Evolutionary conservation across 2,329 filamentous ascomycete genomes (phyloP).

Genomic region (Conoideocrella luteorostrata): DNA sequence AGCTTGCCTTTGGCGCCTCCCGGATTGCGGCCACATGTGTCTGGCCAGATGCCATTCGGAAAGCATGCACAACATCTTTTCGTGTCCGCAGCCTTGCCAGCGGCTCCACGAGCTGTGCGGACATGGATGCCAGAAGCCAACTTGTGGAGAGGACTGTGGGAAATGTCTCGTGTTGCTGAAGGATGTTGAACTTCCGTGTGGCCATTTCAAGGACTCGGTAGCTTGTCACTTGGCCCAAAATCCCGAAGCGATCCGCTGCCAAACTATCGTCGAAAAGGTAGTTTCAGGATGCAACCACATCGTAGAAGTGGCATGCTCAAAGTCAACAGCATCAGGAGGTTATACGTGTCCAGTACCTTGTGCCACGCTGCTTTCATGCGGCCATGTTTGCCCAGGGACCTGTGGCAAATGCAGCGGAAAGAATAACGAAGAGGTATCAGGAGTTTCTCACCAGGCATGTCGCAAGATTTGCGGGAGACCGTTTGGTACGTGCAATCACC

Average conservation of each 20-base stretch:
- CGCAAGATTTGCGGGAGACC: conserved; percentile 39
- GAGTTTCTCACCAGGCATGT: conserved; percentile 41
- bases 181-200: conserved; percentile 1
- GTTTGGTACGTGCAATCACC: conserved; percentile 50
- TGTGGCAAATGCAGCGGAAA: conserved; percentile 44
- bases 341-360: conserved; percentile 48
- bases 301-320: conserved; percentile 41
- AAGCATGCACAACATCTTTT: too few relatives aligned
- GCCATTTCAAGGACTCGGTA: conserved; percentile 10
- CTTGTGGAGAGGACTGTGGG: conserved; percentile 1
- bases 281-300: conserved; percentile 51
- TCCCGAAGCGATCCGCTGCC: conserved; percentile 41
- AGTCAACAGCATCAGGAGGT: conserved; percentile 30
- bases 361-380: conserved; percentile 41
- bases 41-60: too few relatives aligned
- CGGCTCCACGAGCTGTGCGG: too few relatives aligned
- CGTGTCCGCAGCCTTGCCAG: too few relatives aligned
- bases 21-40: too few relatives aligned
- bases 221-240: conserved; percentile 38
- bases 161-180: neutral
- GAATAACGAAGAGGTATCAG: conserved; percentile 20
- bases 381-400: conserved; percentile 46
- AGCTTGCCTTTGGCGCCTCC: too few relatives aligned
- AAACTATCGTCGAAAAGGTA: conserved; percentile 33
- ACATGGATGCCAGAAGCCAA: neutral